Evolutionary conservation across 2,329 filamentous ascomycete species (phyloP).

Genomic region (Beauveria brongniartii): DNA sequence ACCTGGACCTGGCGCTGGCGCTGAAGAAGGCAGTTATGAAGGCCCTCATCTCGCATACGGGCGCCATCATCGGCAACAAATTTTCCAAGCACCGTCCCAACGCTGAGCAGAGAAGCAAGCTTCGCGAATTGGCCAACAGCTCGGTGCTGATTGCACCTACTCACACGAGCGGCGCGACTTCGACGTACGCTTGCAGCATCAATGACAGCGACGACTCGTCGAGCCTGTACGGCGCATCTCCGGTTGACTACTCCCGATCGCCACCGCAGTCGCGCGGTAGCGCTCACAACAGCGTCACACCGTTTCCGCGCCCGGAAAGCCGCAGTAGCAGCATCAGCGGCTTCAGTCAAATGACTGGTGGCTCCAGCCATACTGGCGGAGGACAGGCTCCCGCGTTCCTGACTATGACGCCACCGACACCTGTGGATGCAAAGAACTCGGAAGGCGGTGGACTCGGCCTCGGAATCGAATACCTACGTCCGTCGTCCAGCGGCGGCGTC

Average conservation of each 20-base stretch:
- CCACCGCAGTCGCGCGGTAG: slow-evolving; percentile 45
- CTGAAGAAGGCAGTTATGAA: slow-evolving; percentile 93
- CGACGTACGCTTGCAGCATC: slow-evolving; percentile 31
- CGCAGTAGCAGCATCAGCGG: slow-evolving; percentile 45
- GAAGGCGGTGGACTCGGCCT: slow-evolving; percentile 16
- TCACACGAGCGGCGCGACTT: slow-evolving; percentile 18
- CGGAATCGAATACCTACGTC: slow-evolving; percentile 24
- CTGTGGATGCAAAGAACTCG: slow-evolving; percentile 21
- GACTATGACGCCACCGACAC: slow-evolving; percentile 41
- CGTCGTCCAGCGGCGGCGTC: slow-evolving; percentile 25
- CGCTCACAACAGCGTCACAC: slow-evolving; percentile 41
- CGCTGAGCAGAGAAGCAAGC: slow-evolving; percentile 67
- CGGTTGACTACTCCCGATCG: slow-evolving; percentile 51
- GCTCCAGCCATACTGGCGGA: slow-evolving; percentile 18
- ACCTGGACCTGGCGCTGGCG: slow-evolving; percentile 83
- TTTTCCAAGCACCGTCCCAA: slow-evolving; percentile 81
- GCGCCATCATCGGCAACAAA: slow-evolving; percentile 96
- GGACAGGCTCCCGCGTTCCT: slow-evolving; percentile 31
- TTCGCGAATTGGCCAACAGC: slow-evolving; percentile 77
- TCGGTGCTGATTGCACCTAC: slow-evolving; percentile 53
- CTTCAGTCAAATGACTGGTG: slow-evolving; percentile 32
- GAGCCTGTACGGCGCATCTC: slow-evolving; percentile 44
- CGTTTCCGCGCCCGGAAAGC: slow-evolving; percentile 36
- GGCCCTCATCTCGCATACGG: slow-evolving; percentile 88
- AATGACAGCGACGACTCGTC: slow-evolving; percentile 51